Evolutionary conservation across 1,284 basidiomycete species (phyloP).

Genomic region (Apiotrichum brassicae): DNA sequence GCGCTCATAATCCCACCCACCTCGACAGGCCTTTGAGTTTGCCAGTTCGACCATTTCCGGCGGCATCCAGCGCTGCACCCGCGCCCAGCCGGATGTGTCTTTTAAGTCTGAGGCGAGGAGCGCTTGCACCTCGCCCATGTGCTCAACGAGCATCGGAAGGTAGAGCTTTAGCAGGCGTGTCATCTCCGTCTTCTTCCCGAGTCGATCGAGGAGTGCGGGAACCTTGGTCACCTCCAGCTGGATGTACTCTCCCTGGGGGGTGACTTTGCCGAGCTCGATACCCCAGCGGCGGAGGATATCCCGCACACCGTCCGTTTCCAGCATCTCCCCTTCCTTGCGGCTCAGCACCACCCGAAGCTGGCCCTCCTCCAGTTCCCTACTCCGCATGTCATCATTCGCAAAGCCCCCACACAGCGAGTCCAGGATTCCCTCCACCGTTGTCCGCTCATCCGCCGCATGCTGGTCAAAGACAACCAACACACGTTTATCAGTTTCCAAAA

Average conservation of each 20-base stretch:
- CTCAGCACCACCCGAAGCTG: constrained; percentile 59
- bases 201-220: constrained; percentile 35
- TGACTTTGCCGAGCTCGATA: constrained; percentile 51
- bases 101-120: constrained; percentile 25
- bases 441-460: constrained; percentile 89
- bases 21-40: constrained; percentile 89
- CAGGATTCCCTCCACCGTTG: constrained; percentile 78
- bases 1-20: constrained; percentile 47
- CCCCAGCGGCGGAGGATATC: constrained; percentile 65
- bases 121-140: constrained; percentile 29
- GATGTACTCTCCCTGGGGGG: constrained; percentile 28
- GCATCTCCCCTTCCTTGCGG: constrained; percentile 54
- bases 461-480: constrained; percentile 77
- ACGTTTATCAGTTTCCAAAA: constrained; percentile 35
- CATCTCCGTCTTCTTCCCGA: constrained; percentile 32
- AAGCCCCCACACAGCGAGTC: constrained; percentile 60
- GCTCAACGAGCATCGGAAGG: constrained; percentile 23
- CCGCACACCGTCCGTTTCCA: constrained; percentile 34
- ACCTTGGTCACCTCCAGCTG: constrained; percentile 42
- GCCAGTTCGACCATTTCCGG: constrained; percentile 68
- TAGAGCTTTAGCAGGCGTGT: constrained; percentile 33
- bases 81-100: constrained; percentile 45
- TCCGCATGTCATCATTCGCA: constrained; percentile 47
- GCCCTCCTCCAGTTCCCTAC: constrained; percentile 26
- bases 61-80: constrained; percentile 70